Percentiles rank a stretch among this genome's conserved stretches.
phyloP scores from a whole-genome alignment of 1,284 basidiomycete species.

The Apiotrichum domesticum region DNA sequence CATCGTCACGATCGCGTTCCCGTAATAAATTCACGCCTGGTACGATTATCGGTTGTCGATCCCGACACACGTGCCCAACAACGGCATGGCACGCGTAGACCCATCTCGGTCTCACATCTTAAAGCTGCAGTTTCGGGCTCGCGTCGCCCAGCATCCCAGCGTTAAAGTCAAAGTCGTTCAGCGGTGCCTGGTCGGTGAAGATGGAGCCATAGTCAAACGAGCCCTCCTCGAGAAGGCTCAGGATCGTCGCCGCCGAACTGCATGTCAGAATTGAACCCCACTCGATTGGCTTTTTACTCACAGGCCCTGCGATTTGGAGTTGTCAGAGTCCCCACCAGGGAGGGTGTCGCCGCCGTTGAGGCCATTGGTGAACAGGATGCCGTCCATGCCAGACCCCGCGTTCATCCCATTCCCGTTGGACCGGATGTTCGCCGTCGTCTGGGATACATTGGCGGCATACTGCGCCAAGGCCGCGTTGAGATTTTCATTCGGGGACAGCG shows the following conservation, averaged over 20 bases:
- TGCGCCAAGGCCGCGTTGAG: slow-evolving; percentile 11
- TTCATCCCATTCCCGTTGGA: neutral
- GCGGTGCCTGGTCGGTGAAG: slow-evolving; percentile 43
- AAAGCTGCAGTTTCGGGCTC: no score
- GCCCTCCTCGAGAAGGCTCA: slow-evolving; percentile 44
- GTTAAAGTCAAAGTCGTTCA: slow-evolving; percentile 17
- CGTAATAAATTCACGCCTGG: no score
- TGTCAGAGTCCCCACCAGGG: neutral
- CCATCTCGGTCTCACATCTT: no score
- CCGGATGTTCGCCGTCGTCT: neutral
- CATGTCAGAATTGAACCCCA: neutral
- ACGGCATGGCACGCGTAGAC: no score
- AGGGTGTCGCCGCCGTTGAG: neutral
- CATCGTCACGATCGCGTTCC: no score
- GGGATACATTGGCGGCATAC: neutral
- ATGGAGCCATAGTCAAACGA: slow-evolving; percentile 45
- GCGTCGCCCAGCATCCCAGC: neutral
- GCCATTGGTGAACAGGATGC: slow-evolving; percentile 12
- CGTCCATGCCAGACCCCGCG: slow-evolving; percentile 9
- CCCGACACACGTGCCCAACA: no score
- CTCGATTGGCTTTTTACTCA: neutral
- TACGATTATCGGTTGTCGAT: no score
- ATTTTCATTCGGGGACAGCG: slow-evolving; percentile 27
- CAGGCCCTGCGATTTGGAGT: neutral
- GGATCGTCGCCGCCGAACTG: slow-evolving; percentile 43